phyloP scores from a whole-genome alignment of 352 stramenopile species.

The Pythium volutum region DNA sequence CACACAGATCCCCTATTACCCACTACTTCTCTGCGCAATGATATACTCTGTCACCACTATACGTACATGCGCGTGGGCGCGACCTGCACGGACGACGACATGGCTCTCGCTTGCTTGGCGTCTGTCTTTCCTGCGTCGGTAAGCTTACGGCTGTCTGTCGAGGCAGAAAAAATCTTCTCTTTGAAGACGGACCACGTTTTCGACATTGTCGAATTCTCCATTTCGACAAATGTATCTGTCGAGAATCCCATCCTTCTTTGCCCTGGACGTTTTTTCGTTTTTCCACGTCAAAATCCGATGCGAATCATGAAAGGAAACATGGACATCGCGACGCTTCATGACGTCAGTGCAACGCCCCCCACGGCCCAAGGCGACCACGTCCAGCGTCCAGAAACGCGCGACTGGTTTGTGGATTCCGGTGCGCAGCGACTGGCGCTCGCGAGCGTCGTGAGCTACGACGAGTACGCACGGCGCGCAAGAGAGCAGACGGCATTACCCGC shows the following conservation, averaged over 20 bases:
- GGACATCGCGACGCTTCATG: background rate
- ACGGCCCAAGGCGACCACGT: background rate
- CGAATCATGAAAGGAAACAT: constrained; percentile 22
- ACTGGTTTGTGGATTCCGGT: constrained; percentile 51
- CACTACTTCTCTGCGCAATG: too few relatives aligned
- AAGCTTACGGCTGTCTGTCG: background rate
- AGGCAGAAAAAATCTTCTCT: constrained; percentile 26
- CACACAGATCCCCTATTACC: background rate
- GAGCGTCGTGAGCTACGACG: constrained; percentile 39
- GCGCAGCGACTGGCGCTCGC: constrained; percentile 31
- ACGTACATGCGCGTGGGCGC: constrained; percentile 81
- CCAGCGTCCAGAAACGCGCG: background rate
- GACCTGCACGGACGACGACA: constrained; percentile 51
- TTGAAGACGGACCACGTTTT: constrained; percentile 16
- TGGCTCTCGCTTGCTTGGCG: constrained; percentile 13
- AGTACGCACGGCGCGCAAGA: constrained; percentile 36
- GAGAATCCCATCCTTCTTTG: background rate
- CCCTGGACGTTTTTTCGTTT: background rate
- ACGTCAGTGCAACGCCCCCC: background rate
- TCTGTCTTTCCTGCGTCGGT: too few relatives aligned
- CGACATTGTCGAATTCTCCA: constrained; percentile 18
- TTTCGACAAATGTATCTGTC: constrained; percentile 7
- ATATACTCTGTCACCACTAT: background rate
- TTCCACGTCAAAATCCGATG: background rate
- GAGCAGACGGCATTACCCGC: constrained; percentile 7